These are phyloP conservation scores for Lithospermum erythrorhizon DNA, from an alignment of 257 asterid species.

Conservation along the genomic window DNA sequence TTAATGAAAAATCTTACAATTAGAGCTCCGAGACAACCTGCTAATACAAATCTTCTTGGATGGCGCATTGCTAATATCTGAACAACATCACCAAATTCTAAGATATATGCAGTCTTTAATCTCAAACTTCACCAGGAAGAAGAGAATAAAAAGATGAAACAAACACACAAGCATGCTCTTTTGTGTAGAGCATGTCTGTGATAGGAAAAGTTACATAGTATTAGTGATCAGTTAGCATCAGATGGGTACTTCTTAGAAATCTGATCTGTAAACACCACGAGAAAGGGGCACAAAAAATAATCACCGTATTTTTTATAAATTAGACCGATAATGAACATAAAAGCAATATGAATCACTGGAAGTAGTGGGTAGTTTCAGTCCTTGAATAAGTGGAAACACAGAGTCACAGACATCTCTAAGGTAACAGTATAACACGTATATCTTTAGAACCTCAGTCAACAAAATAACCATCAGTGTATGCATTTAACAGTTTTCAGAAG, in stretches of 20 bases:
- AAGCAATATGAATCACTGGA: not conserved
- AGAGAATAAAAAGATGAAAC: not conserved
- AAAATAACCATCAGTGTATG: not conserved
- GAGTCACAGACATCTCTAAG: no score
- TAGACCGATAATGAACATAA: not conserved
- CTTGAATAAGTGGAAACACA: not conserved
- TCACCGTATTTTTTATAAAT: not conserved
- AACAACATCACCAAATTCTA: constrained; percentile 1
- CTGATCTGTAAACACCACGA: not conserved
- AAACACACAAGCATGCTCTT: not conserved
- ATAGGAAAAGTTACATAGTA: not conserved
- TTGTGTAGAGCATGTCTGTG: not conserved
- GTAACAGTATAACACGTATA: not conserved
- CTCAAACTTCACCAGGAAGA: not conserved
- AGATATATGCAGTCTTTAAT: not conserved
- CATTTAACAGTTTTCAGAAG: not conserved
- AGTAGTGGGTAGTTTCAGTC: not conserved
- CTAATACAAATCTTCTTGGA: constrained; percentile 82
- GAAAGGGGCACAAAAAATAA: not conserved
- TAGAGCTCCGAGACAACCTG: constrained; percentile 91
- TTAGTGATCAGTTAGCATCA: not conserved
- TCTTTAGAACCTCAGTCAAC: not conserved
- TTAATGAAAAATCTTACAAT: constrained; percentile 42
- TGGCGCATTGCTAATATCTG: constrained; percentile 98
- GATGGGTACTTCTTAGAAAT: not conserved